phyloP scores from a whole-genome alignment of 306 rosid species.

The Malus fusca region DNA sequence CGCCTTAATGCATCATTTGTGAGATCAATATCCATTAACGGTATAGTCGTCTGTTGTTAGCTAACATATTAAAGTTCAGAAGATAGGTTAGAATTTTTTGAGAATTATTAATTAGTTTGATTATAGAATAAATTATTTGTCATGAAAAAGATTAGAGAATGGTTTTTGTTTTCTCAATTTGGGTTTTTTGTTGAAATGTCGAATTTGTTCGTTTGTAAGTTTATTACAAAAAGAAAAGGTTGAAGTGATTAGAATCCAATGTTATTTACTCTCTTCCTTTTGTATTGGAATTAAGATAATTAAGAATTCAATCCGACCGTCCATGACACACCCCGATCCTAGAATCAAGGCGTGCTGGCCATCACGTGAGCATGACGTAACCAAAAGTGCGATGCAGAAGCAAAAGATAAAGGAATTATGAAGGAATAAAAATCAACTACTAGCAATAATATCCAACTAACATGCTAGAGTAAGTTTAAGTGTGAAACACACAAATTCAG shows the following conservation, averaged over 20 bases:
- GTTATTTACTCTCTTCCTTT: not conserved
- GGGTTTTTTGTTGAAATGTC: not conserved
- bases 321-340: too few species aligned
- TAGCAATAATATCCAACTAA: too few species aligned
- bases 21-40: not conserved
- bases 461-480: too few species aligned
- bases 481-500: too few species aligned
- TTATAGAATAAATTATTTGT: not conserved
- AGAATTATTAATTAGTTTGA: not conserved
- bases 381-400: too few species aligned
- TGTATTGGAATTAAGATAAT: not conserved
- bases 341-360: too few species aligned
- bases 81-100: not conserved
- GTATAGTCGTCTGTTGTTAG: not conserved
- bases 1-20: not conserved
- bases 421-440: too few species aligned
- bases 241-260: constrained; percentile 5
- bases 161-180: not conserved
- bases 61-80: not conserved
- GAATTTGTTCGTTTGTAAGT: not conserved
- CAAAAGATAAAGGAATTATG: too few species aligned
- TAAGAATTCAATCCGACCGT: not conserved
- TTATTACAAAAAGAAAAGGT: not conserved
- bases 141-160: not conserved
- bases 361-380: too few species aligned